A percentile compares a stretch with the other conserved stretches of the same genome.
Conservation (phyloP, 1,139 yeast genomes). For the Kodamaea anthophila region DNA sequence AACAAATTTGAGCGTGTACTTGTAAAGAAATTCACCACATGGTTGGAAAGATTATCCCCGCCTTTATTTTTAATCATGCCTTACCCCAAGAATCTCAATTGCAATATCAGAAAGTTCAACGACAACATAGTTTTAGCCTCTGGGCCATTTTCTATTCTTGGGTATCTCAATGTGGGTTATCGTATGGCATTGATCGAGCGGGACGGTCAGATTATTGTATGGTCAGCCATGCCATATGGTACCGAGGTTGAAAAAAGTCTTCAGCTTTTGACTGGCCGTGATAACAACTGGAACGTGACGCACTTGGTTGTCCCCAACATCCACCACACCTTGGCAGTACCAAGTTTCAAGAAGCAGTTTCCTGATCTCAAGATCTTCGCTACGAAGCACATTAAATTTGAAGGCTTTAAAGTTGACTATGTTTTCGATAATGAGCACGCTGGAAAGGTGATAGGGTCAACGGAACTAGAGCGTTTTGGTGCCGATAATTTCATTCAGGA, state of each 20-base stretch:
- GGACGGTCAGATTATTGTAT: conserved; percentile 39
- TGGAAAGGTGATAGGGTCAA: conserved; percentile 20
- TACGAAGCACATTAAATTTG: conserved; percentile 26
- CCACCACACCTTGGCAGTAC: conserved; percentile 54
- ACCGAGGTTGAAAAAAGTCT: conserved; percentile 36
- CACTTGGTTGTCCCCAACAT: conserved; percentile 47
- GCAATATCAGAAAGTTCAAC: conserved; percentile 36
- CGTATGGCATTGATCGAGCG: conserved; percentile 48
- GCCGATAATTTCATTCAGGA: conserved; percentile 17
- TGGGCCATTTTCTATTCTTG: conserved; percentile 34
- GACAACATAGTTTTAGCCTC: conserved; percentile 44
- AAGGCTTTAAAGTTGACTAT: conserved; percentile 30
- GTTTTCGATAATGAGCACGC: conserved; percentile 13
- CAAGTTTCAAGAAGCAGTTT: conserved; percentile 41
- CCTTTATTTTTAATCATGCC: conserved; percentile 1
- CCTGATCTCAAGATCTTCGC: conserved; percentile 49
- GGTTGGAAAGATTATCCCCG: too few species aligned
- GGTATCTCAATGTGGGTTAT: conserved; percentile 48
- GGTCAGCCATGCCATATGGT: conserved; percentile 60
- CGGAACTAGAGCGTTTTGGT: conserved; percentile 19
- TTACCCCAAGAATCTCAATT: conserved; percentile 30
- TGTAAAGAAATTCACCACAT: too few species aligned
- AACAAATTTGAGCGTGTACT: too few species aligned
- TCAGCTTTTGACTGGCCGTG: conserved; percentile 24
- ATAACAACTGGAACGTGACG: conserved; percentile 25